These are phyloP conservation scores for Trypanosoma boissoni DNA, from an alignment of 208 protist species.

Conservation along the genomic window DNA sequence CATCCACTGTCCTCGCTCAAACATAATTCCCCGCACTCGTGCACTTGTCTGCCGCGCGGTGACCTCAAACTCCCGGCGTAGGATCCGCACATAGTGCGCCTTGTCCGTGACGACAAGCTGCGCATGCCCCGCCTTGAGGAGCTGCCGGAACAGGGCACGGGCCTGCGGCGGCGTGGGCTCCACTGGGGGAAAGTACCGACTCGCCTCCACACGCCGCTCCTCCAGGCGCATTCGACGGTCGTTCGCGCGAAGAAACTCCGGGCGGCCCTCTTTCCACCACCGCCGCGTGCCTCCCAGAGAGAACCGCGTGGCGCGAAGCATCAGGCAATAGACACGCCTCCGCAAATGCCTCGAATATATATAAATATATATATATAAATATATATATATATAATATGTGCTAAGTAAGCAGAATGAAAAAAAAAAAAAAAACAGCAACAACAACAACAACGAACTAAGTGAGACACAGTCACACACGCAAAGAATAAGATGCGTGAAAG, in stretches of 20 bases:
- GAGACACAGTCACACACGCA: no score
- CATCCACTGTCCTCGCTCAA: constrained; percentile 85
- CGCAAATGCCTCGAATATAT: no score
- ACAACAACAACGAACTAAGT: constrained; percentile 2
- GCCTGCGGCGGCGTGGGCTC: constrained; percentile 71
- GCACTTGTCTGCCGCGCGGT: constrained; percentile 82
- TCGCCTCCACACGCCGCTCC: constrained; percentile 52
- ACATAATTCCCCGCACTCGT: constrained; percentile 88
- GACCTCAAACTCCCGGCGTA: constrained; percentile 86
- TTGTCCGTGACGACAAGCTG: constrained; percentile 73
- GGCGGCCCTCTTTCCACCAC: constrained; percentile 77
- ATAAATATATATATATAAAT: constrained; percentile 21
- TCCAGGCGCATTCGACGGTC: constrained; percentile 56
- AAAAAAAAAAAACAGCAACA: constrained; percentile 7
- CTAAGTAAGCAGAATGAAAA: constrained; percentile 4
- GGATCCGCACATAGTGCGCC: constrained; percentile 60
- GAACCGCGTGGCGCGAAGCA: constrained; percentile 26
- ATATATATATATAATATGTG: background rate
- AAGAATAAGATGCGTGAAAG: no score
- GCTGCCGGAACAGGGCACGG: constrained; percentile 57
- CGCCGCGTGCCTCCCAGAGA: constrained; percentile 30
- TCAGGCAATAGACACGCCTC: no score
- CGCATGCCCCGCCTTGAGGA: constrained; percentile 53
- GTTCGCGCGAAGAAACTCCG: constrained; percentile 72
- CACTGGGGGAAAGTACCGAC: constrained; percentile 45